Evolutionary conservation across 2,329 filamentous ascomycete species (phyloP).

Genomic region (Colletotrichum viniferum): DNA sequence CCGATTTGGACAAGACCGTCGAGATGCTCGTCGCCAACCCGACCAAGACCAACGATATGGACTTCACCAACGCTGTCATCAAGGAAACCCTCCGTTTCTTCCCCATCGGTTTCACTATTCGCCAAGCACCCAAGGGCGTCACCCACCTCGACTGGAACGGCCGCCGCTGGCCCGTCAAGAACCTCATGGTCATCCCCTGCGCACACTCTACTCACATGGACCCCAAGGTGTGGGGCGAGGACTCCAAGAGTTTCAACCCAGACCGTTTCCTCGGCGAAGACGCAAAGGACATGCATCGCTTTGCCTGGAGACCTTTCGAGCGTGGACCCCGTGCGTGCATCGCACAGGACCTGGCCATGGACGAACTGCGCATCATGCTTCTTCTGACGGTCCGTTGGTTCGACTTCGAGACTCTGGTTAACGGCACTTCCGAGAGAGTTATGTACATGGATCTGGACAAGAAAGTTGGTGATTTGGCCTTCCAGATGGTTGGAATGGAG

Average conservation of each 20-base stretch:
- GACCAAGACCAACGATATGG: slow-evolving; percentile 49
- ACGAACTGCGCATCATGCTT: slow-evolving; percentile 32
- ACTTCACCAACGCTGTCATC: slow-evolving; percentile 56
- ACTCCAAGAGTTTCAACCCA: slow-evolving; percentile 41
- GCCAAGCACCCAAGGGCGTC: slow-evolving; percentile 32
- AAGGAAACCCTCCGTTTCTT: slow-evolving; percentile 59
- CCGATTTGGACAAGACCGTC: slow-evolving; percentile 33
- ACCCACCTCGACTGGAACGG: slow-evolving; percentile 42
- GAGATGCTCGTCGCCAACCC: slow-evolving; percentile 44
- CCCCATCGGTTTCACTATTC: slow-evolving; percentile 49
- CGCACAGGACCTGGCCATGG: slow-evolving; percentile 36
- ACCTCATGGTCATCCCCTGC: slow-evolving; percentile 28
- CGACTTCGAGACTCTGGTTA: slow-evolving; percentile 26
- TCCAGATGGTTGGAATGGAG: slow-evolving; percentile 22
- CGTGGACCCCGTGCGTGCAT: slow-evolving; percentile 38
- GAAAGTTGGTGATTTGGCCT: slow-evolving; percentile 25
- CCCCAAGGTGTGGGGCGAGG: slow-evolving; percentile 36
- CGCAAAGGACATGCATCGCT: slow-evolving; percentile 16
- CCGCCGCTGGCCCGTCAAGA: slow-evolving; percentile 38
- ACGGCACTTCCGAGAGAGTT: slow-evolving; percentile 21
- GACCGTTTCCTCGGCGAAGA: slow-evolving; percentile 39
- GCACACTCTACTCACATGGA: slow-evolving; percentile 32
- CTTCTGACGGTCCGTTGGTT: slow-evolving; percentile 26
- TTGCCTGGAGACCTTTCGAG: slow-evolving; percentile 34
- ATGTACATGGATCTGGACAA: slow-evolving; percentile 28